These are phyloP conservation scores for Emergomyces pasteurianus DNA, from an alignment of 2,329 filamentous ascomycete genomes.

Conservation along the genomic window DNA sequence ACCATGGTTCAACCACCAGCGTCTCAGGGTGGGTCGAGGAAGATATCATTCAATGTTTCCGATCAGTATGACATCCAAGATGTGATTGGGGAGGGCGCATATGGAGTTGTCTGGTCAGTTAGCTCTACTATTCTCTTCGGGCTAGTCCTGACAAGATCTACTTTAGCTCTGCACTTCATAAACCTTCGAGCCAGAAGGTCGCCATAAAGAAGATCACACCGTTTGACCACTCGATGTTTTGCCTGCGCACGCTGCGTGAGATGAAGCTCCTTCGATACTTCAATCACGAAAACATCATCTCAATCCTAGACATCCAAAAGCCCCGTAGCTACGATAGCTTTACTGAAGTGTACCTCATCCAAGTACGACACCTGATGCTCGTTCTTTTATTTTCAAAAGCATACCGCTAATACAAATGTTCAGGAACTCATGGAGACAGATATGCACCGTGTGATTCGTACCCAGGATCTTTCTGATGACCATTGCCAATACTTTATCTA, in stretches of 20 bases:
- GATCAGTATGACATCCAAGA: slow-evolving; percentile 99
- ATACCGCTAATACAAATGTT: neutral
- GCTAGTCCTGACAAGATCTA: slow-evolving; percentile 8
- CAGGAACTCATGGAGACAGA: slow-evolving; percentile 99
- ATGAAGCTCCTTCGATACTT: slow-evolving; percentile 99
- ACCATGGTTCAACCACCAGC: slow-evolving; percentile 33
- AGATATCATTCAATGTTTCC: slow-evolving; percentile 99
- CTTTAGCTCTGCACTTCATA: slow-evolving; percentile 83
- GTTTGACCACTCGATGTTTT: slow-evolving; percentile 99
- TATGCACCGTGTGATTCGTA: slow-evolving; percentile 98
- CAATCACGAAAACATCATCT: slow-evolving; percentile 99
- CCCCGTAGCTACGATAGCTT: slow-evolving; percentile 92
- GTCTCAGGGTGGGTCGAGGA: slow-evolving; percentile 53
- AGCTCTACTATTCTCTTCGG: neutral
- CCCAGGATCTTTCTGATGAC: slow-evolving; percentile 95
- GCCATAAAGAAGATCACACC: slow-evolving; percentile 99
- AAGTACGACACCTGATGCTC: slow-evolving; percentile 51
- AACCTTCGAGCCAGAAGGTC: slow-evolving; percentile 95
- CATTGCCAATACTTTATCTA: slow-evolving; percentile 99
- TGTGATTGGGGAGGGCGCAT: slow-evolving; percentile 96
- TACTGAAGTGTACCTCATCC: slow-evolving; percentile 96
- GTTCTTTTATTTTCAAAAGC: neutral
- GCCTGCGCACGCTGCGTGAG: slow-evolving; percentile 86
- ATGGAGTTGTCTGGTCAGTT: slow-evolving; percentile 91
- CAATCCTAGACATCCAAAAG: slow-evolving; percentile 97